phyloP scores from a whole-genome alignment of 192 early-diverging fungal genomes.

The Gaertneriomyces sp. region DNA sequence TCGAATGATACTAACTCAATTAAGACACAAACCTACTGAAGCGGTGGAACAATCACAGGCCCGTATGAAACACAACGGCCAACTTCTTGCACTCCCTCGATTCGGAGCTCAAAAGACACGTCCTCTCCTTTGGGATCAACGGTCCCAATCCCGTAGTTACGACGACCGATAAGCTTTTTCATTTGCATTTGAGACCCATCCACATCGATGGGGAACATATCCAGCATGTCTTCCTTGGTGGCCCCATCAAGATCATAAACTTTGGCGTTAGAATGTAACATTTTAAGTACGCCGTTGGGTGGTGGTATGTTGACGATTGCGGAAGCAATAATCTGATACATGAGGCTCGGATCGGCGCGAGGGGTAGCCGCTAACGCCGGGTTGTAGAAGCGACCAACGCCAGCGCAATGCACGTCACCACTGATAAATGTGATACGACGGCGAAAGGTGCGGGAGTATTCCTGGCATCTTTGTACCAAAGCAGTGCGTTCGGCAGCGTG shows the following conservation, averaged over 20 bases:
- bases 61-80: constrained; percentile 9
- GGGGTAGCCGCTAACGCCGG: not conserved
- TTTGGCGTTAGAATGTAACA: constrained; percentile 13
- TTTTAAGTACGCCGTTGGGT: constrained; percentile 18
- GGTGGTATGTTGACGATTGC: constrained; percentile 25
- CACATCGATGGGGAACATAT: constrained; percentile 10
- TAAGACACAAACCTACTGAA: no score
- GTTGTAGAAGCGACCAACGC: constrained; percentile 39
- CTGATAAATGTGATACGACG: constrained; percentile 75
- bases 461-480: constrained; percentile 61
- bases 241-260: not conserved
- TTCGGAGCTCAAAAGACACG: not conserved
- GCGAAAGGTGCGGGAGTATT: constrained; percentile 49
- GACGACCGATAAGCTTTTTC: not conserved
- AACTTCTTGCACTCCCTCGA: constrained; percentile 8
- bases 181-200: not conserved
- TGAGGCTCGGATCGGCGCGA: constrained; percentile 10
- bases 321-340: constrained; percentile 17
- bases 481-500: constrained; percentile 59
- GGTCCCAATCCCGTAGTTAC: constrained; percentile 6
- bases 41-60: constrained; percentile 9
- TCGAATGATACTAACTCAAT: no score
- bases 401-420: constrained; percentile 66
- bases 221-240: constrained; percentile 10
- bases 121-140: not conserved